Percentiles rank a stretch among this genome's conserved stretches.
Evolutionary conservation across 108 stramenopile genomes (phyloP).

Genomic region (Schizochytrium sp.): DNA sequence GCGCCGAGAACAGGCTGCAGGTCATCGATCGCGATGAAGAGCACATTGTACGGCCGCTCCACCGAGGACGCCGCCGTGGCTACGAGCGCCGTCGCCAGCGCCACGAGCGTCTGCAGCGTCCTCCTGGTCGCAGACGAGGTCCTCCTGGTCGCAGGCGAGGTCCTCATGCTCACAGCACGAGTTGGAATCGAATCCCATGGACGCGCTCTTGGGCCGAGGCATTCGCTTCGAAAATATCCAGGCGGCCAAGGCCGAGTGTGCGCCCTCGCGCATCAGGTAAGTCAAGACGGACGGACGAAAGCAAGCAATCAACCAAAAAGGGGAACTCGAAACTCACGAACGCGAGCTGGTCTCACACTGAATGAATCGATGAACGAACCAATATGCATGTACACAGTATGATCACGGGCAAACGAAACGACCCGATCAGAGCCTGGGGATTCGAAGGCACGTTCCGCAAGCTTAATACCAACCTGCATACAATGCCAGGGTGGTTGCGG

Average conservation of each 20-base stretch:
- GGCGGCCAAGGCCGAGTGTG: background rate
- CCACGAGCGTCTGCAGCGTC: background rate
- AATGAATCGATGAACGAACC: too few species aligned
- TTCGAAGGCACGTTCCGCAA: background rate
- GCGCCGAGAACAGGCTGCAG: conserved; percentile 7
- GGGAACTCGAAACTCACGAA: too few species aligned
- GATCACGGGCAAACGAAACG: conserved; percentile 20
- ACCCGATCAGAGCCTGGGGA: background rate
- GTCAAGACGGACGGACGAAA: too few species aligned
- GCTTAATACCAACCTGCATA: background rate
- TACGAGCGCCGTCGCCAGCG: background rate
- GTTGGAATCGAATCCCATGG: too few species aligned
- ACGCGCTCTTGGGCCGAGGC: background rate
- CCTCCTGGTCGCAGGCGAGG: too few species aligned
- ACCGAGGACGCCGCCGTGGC: background rate
- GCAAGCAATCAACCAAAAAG: too few species aligned
- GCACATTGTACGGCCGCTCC: conserved; percentile 20
- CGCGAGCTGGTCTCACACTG: too few species aligned
- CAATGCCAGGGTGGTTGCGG: background rate
- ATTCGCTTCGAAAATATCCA: conserved; percentile 4
- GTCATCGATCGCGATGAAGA: conserved; percentile 23
- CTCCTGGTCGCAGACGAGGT: too few species aligned
- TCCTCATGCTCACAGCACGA: too few species aligned
- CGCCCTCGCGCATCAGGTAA: background rate
- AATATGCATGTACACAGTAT: background rate